Evolutionary conservation across 2,329 filamentous ascomycete species (phyloP).

Genomic region (Fusarium metavorans): DNA sequence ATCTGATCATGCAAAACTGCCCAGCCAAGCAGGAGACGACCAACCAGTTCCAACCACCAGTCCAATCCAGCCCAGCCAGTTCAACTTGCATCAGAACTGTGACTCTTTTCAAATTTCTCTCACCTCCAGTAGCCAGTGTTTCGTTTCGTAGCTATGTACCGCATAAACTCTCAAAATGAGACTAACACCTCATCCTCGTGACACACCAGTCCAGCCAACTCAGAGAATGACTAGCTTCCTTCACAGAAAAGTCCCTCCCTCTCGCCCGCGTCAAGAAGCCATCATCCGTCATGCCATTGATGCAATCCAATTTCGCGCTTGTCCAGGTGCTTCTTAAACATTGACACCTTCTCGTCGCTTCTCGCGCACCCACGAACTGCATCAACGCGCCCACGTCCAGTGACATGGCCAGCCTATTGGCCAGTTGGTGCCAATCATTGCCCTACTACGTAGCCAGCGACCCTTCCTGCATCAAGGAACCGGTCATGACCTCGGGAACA

Average conservation of each 20-base stretch:
- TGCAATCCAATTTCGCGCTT: background rate
- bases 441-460: slow-evolving; percentile 8
- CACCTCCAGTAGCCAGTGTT: slow-evolving; percentile 3
- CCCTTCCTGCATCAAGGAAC: slow-evolving; percentile 35
- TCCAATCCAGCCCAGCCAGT: background rate
- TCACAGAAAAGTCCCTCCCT: background rate
- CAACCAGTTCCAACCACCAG: background rate
- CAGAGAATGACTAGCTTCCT: background rate
- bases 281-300: slow-evolving; percentile 2
- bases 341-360: slow-evolving; percentile 8
- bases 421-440: slow-evolving; percentile 8
- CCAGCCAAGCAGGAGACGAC: background rate
- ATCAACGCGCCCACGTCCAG: slow-evolving; percentile 37
- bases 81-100: background rate
- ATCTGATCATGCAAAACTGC: slow-evolving; percentile 21
- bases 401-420: slow-evolving; percentile 28
- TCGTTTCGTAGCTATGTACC: background rate
- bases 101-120: background rate
- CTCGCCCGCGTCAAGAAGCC: slow-evolving; percentile 12
- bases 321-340: background rate
- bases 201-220: slow-evolving; percentile 14
- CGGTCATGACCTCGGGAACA: background rate
- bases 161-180: slow-evolving; percentile 40
- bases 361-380: slow-evolving; percentile 18
- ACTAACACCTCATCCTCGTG: slow-evolving; percentile 28